Conservation (phyloP, 2,329 filamentous ascomycete genomes). For the Sporothrix sp. region DNA sequence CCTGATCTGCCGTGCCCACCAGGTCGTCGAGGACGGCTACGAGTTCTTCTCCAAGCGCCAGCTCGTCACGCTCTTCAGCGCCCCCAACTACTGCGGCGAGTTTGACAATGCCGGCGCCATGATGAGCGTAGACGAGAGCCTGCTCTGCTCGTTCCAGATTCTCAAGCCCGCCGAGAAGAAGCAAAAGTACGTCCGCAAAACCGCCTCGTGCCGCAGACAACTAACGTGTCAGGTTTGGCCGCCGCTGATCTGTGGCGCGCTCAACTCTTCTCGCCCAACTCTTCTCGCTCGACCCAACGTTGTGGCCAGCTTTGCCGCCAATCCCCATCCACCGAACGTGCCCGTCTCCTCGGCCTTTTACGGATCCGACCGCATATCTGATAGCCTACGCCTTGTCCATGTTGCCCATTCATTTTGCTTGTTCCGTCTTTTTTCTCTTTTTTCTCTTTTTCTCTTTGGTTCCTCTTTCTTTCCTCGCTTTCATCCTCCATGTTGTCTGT, state of each 20-base stretch:
- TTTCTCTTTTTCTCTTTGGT: background rate
- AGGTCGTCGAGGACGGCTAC: slow-evolving; percentile 98
- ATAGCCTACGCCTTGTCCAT: background rate
- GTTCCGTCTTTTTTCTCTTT: background rate
- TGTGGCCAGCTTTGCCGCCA: too few species aligned
- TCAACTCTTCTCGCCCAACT: slow-evolving; percentile 8
- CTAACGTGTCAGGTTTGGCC: slow-evolving; percentile 76
- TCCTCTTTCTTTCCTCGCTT: background rate
- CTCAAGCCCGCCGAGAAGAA: slow-evolving; percentile 99
- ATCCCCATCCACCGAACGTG: too few species aligned
- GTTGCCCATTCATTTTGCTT: too few species aligned
- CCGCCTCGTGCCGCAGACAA: too few species aligned
- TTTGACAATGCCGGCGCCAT: slow-evolving; percentile 99
- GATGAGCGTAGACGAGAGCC: slow-evolving; percentile 99
- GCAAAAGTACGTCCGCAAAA: slow-evolving; percentile 98
- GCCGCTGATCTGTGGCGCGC: slow-evolving; percentile 72
- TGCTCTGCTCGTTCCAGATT: slow-evolving; percentile 99
- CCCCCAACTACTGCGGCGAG: slow-evolving; percentile 98
- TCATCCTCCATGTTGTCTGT: slow-evolving; percentile 7
- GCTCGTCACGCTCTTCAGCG: slow-evolving; percentile 93
- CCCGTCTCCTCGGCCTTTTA: too few species aligned
- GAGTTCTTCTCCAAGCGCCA: slow-evolving; percentile 99
- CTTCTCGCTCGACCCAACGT: background rate
- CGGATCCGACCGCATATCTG: slow-evolving; percentile 1
- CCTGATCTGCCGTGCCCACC: slow-evolving; percentile 94